Percentiles rank a stretch among this genome's conserved stretches.
Conservation (phyloP, 495 filamentous ascomycete species). For the Stereocaulon alpinum region DNA sequence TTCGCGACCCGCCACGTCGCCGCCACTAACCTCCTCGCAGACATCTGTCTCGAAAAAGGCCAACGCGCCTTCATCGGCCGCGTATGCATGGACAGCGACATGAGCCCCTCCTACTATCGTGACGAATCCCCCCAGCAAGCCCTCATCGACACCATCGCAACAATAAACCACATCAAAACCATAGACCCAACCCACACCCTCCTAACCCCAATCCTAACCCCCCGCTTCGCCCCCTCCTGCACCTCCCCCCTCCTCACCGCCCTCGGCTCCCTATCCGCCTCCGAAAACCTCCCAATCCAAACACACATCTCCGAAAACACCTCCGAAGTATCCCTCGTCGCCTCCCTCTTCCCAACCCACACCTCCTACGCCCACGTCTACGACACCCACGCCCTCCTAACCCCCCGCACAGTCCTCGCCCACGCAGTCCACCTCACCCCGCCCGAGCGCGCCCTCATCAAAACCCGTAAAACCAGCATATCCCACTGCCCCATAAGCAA, state of each 20-base stretch:
- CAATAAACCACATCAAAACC: constrained; percentile 53
- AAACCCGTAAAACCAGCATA: constrained; percentile 49
- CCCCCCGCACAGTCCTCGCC: constrained; percentile 56
- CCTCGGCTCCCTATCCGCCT: constrained; percentile 53
- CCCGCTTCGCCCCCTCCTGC: constrained; percentile 79
- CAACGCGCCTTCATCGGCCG: constrained; percentile 87
- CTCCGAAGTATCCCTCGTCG: constrained; percentile 55
- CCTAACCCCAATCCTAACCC: constrained; percentile 73
- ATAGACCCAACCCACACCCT: constrained; percentile 55
- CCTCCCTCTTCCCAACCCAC: constrained; percentile 54
- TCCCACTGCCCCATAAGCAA: constrained; percentile 85
- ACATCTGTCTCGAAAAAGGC: constrained; percentile 61
- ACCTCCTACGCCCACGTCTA: constrained; percentile 69
- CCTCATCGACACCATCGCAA: constrained; percentile 45
- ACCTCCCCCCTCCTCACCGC: constrained; percentile 43
- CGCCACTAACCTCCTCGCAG: constrained; percentile 79
- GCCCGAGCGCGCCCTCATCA: constrained; percentile 53
- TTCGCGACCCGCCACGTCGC: constrained; percentile 78
- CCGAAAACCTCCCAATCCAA: constrained; percentile 54
- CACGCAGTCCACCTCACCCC: constrained; percentile 70
- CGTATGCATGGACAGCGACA: constrained; percentile 72
- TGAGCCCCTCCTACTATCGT: constrained; percentile 63
- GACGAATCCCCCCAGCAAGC: constrained; percentile 52
- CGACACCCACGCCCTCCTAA: constrained; percentile 59
- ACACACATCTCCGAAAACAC: constrained; percentile 88